Base-by-base conservation (phyloP, 257 asterid species). In the Jasminum sambac region DNA sequence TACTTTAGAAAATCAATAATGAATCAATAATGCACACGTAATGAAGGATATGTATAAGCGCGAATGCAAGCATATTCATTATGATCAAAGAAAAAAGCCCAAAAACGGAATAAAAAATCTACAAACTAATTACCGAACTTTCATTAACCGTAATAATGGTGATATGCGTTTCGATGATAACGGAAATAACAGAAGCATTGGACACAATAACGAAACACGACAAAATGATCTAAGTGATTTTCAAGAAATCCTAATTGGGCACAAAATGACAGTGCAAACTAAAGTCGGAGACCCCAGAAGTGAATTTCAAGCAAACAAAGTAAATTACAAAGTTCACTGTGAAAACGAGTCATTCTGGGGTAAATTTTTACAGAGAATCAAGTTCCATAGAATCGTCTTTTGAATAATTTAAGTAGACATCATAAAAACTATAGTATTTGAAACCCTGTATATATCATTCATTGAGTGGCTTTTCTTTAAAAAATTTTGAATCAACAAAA, bases 101-200 rank as follows among this genome's bases (percentile, higher is more conserved):
- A 13, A 2, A 21, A 55, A 55, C 13, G 36, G 62, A 55, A 19
- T 9, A 26, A 21, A 25, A 10, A 55, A 23, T 11, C 36, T 8
- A 64, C 38, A 36, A 40, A 40, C 57, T 40, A 26, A 64, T 64
- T 40, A 40, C 36, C 57, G 5, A 64, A 24, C 52, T 64, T 38
- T n/a, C 36, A 30, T 30, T 30, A 30, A 30, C 36, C 36, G 13
- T 1, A 23, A 8, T 55, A 21, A 55, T 4, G 36, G 36, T 30
- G 62, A 21, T 55, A 24, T 30, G n/a, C 62, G 11, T 21, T 55
- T 55, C 12, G 26, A 17, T 26, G 5, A 48, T 40, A 70, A 25
- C 34, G 5, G 60, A 59, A 24, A 40, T 17, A 34, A 55, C 3
- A 14, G 58, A 48, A 48, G 58, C 24, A 48, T 11, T 48, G n/a